phyloP scores from a whole-genome alignment of 1,284 basidiomycete genomes.

The Rhodotorula sp. region DNA sequence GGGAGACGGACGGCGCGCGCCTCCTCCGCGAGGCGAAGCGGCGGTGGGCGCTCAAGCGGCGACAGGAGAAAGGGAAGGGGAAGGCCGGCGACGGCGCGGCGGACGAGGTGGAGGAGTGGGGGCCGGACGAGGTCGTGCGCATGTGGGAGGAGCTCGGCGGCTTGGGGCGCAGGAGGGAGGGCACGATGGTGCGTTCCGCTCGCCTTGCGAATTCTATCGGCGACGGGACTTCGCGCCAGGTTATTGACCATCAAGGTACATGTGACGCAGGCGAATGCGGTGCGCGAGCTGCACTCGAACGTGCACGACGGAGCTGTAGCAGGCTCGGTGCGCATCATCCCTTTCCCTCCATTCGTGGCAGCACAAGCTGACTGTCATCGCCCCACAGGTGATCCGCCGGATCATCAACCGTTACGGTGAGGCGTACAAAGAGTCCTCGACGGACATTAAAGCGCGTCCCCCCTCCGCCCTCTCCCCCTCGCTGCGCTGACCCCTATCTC shows the following conservation, averaged over 20 bases:
- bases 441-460: slow-evolving; percentile 27
- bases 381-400: slow-evolving; percentile 21
- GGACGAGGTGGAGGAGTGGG: slow-evolving; percentile 4
- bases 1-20: not conserved
- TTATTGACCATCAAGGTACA: not conserved
- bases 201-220: no score
- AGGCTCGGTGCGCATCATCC: slow-evolving; percentile 8
- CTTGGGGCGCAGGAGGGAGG: slow-evolving; percentile 2
- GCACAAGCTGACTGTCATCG: not conserved
- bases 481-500: not conserved
- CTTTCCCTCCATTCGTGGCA: not conserved
- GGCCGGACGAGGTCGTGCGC: slow-evolving; percentile 22
- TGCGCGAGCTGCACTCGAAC: slow-evolving; percentile 20
- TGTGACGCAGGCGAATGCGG: slow-evolving; percentile 1
- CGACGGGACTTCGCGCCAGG: no score
- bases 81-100: not conserved
- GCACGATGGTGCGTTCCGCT: slow-evolving; percentile 3
- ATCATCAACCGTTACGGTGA: slow-evolving; percentile 35
- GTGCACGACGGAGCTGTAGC: slow-evolving; percentile 12
- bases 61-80: not conserved
- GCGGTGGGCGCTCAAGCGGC: not conserved
- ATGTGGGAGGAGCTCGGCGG: slow-evolving; percentile 27
- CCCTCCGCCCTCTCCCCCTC: no score
- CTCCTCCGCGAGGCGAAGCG: slow-evolving; percentile 1
- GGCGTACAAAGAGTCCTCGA: slow-evolving; percentile 23